A percentile compares a stretch with the other conserved stretches of the same genome.
phyloP scores from a whole-genome alignment of 768 basidiomycete species.

The Antrodiella citrinella region DNA sequence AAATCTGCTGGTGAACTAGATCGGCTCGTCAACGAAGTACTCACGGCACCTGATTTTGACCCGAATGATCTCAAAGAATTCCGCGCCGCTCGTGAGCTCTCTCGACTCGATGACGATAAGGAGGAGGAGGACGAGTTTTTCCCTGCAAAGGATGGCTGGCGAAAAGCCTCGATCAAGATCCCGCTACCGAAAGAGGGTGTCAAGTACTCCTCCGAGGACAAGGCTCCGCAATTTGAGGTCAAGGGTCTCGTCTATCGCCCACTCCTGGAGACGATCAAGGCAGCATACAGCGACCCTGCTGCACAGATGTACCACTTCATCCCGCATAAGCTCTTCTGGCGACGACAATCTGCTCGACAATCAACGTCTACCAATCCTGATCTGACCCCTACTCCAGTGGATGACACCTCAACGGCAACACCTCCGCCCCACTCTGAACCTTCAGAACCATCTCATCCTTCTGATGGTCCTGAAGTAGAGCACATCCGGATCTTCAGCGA shows the following conservation, averaged over 20 bases:
- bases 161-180: constrained; percentile 1
- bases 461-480: neutral
- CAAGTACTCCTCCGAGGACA: neutral
- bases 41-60: constrained; percentile 18
- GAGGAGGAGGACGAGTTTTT: constrained; percentile 1
- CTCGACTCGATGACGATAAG: constrained; percentile 10
- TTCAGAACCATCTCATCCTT: neutral
- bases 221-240: constrained; percentile 1
- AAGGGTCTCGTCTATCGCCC: constrained; percentile 2
- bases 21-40: constrained; percentile 19
- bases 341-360: no score
- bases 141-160: constrained; percentile 4
- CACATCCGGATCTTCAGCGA: neutral
- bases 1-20: constrained; percentile 23
- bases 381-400: neutral
- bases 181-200: constrained; percentile 2
- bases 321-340: constrained; percentile 1
- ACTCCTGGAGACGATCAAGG: constrained; percentile 3
- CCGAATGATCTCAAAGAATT: constrained; percentile 13
- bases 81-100: constrained; percentile 7
- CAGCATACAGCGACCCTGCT: neutral
- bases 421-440: no score
- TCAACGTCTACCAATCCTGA: no score
- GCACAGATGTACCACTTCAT: neutral
- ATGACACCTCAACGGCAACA: no score